These are phyloP conservation scores for Termitomyces sp. DNA, from an alignment of 768 basidiomycete species.

Conservation along the genomic window DNA sequence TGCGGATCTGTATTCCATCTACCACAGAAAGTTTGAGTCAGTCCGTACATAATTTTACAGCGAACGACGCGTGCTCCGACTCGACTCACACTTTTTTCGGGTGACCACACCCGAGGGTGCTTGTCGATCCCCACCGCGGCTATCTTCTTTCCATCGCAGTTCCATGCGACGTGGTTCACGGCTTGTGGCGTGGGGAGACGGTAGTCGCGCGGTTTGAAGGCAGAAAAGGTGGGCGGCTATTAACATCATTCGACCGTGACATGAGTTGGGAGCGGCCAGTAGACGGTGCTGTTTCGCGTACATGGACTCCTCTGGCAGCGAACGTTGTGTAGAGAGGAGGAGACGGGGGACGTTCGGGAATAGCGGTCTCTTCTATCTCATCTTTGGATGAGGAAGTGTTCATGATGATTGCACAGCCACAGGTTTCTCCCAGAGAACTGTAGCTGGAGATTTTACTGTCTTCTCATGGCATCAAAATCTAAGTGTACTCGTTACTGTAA, in stretches of 20 bases:
- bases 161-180: constrained; percentile 82
- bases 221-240: constrained; percentile 76
- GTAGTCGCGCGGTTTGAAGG: constrained; percentile 75
- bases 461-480: too few relatives aligned
- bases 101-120: constrained; percentile 69
- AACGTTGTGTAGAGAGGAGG: constrained; percentile 74
- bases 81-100: constrained; percentile 68
- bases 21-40: too few relatives aligned
- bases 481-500: too few relatives aligned
- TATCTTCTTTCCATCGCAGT: constrained; percentile 76
- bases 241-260: neutral
- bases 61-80: neutral
- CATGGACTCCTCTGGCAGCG: constrained; percentile 67
- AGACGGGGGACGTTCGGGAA: constrained; percentile 61
- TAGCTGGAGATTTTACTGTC: too few relatives aligned
- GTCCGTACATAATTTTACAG: neutral
- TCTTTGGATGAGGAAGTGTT: constrained; percentile 30
- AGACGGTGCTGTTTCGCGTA: constrained; percentile 35
- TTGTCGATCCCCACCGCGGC: constrained; percentile 84
- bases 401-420: constrained; percentile 15
- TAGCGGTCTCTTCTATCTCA: constrained; percentile 56
- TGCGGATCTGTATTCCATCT: too few relatives aligned
- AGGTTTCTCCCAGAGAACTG: too few relatives aligned
- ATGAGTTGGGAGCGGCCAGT: constrained; percentile 15
- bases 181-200: constrained; percentile 59